Percentiles rank a stretch among this genome's conserved stretches.
Conservation (phyloP, 306 rosid species). For the Inga laurina region DNA sequence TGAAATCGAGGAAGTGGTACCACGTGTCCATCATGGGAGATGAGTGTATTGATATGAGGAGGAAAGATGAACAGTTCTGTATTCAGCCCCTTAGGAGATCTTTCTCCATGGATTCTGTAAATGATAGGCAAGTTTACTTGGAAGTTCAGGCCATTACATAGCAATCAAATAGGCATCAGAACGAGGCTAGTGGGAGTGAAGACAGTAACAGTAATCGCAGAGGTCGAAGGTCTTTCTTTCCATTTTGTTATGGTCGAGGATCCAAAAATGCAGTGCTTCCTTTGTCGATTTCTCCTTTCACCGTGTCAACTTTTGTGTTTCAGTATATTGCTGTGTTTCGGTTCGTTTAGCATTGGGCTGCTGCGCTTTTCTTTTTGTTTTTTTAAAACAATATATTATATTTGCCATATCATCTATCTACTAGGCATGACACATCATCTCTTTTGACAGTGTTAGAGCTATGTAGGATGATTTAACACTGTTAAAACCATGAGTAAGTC, state of each 20-base stretch:
- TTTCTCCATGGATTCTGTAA: constrained; percentile 74
- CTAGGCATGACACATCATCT: too few species aligned
- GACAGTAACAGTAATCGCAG: constrained; percentile 49
- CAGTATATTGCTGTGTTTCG: too few species aligned
- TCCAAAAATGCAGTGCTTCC: constrained; percentile 51
- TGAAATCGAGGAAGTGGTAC: constrained; percentile 49
- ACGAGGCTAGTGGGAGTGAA: constrained; percentile 42
- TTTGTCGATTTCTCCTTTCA: background rate
- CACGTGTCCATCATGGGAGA: constrained; percentile 68
- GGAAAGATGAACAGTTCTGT: constrained; percentile 58
- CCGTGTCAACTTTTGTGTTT: too few species aligned
- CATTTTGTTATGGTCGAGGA: constrained; percentile 54
- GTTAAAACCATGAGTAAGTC: too few species aligned
- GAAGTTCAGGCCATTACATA: constrained; percentile 48
- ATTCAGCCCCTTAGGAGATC: constrained; percentile 68
- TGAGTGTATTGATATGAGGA: constrained; percentile 65
- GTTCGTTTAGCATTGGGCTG: too few species aligned
- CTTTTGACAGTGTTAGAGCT: too few species aligned
- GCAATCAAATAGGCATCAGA: constrained; percentile 25
- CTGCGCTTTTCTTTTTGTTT: too few species aligned
- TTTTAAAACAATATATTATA: too few species aligned
- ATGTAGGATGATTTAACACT: too few species aligned
- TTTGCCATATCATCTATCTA: too few species aligned
- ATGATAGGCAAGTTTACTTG: constrained; percentile 50
- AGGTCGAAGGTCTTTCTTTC: constrained; percentile 57